phyloP scores from a whole-genome alignment of 2,329 filamentous ascomycete genomes.

The Aspergillus fructus region DNA sequence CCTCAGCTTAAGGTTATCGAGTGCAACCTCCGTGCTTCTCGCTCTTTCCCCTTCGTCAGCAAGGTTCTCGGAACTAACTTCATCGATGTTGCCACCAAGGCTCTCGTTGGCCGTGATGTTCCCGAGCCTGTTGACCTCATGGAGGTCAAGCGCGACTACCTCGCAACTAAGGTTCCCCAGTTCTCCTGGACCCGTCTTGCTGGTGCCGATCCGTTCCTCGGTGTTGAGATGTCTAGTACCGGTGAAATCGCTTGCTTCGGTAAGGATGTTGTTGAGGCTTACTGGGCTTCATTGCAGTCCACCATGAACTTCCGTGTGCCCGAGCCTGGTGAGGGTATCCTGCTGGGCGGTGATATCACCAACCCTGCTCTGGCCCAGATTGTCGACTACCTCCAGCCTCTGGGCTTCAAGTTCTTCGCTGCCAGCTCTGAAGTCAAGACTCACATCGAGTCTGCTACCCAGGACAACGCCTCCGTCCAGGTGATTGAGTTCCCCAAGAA shows the following conservation, averaged over 20 bases:
- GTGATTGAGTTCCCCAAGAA: conserved; percentile 96
- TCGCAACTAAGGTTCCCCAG: conserved; percentile 96
- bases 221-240: conserved; percentile 95
- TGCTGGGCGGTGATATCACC: conserved; percentile 81
- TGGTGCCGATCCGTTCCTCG: conserved; percentile 94
- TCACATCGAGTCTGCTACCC: conserved; percentile 71
- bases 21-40: conserved; percentile 95
- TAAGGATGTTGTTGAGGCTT: conserved; percentile 91
- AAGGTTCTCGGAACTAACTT: conserved; percentile 97
- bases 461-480: conserved; percentile 70
- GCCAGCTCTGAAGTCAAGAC: conserved; percentile 78
- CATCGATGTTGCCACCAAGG: conserved; percentile 92
- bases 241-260: conserved; percentile 99
- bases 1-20: conserved; percentile 91
- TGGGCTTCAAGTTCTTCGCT: conserved; percentile 93
- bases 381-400: conserved; percentile 80
- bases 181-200: conserved; percentile 99
- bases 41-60: conserved; percentile 97
- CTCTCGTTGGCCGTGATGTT: conserved; percentile 80
- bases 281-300: conserved; percentile 94
- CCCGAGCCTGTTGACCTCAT: conserved; percentile 86
- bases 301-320: conserved; percentile 99
- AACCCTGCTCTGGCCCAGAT: conserved; percentile 72
- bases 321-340: conserved; percentile 88
- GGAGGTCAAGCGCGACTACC: conserved; percentile 82